A percentile compares a stretch with the other conserved stretches of the same genome.
phyloP scores from a whole-genome alignment of 2,329 filamentous ascomycete genomes.

The Amauroascus niger region DNA sequence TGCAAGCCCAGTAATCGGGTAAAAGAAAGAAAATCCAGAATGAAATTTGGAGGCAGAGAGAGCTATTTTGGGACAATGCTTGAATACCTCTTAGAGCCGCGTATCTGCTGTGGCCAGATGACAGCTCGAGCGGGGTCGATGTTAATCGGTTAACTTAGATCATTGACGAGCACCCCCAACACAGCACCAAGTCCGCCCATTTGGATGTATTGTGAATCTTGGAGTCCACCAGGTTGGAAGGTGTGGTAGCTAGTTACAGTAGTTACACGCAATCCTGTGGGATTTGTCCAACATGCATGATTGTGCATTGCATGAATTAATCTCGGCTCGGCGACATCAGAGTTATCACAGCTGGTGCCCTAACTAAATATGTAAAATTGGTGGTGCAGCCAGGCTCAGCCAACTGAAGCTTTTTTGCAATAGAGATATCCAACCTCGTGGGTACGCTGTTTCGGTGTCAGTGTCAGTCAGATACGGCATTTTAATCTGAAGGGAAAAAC shows the following conservation, averaged over 20 bases:
- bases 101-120: neutral
- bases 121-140: neutral
- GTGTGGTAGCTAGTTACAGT: too few relatives aligned
- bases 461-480: too few relatives aligned
- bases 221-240: neutral
- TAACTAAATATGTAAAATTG: too few relatives aligned
- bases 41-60: neutral
- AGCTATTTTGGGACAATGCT: neutral
- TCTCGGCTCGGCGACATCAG: too few relatives aligned
- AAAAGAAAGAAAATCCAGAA: neutral
- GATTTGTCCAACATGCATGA: neutral
- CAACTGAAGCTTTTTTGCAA: too few relatives aligned
- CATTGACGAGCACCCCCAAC: neutral
- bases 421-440: too few relatives aligned
- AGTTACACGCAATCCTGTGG: neutral
- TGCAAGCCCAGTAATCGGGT: neutral
- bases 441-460: too few relatives aligned
- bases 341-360: too few relatives aligned
- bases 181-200: neutral
- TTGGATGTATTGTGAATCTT: neutral
- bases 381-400: too few relatives aligned
- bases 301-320: too few relatives aligned
- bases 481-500: too few relatives aligned
- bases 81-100: neutral
- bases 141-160: neutral